Evolutionary conservation across 305 asterid genomes (phyloP), one percentile per base, ranked within the genome.

Genomic region (Galium porrigens): DNA sequence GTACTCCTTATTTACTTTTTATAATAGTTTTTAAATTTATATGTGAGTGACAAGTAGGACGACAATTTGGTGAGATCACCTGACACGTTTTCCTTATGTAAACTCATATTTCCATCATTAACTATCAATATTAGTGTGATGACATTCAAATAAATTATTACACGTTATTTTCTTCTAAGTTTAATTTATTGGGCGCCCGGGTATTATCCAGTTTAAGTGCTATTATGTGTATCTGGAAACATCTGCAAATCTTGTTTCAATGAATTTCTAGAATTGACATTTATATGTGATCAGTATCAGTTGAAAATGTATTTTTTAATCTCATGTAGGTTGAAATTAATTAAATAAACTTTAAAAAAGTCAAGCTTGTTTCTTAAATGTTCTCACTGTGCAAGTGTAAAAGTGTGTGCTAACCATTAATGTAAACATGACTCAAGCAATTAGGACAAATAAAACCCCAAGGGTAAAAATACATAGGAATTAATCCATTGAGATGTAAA

Each of bases 391-490:
- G 29, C 11, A 54, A 54, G 36, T 54, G 3, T 54, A 27, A 27
- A 54, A 4, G 33, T 11, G 59, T 29, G 9, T 12, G 32, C 27
- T 18, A 17, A 27, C 33, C 59, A 9, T 54, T 5, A 25, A 9
- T 30, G 12, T 54, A 54, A 25, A 5, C 25, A 32, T 37, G 46
- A 37, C 18, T 12, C 44, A 36, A 60, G 46, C 30, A 60, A 17
- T 9, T 37, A 1, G 7, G 41, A 34, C 25, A 59, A 36, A 60
- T 57, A 5, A 60, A 34, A 62, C 27, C 22, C 39, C 30, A 63
- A 44, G 44, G 42, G 25, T 12, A 62, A 29, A 62, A 5, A 17
- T 63, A 62, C 37, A 25, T 42, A 62, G 25, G 70, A 66, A 1
- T 12, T 33, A 12, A 54, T 9, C 49, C 39, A 55, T 66, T 55